These are phyloP conservation scores for Hyaloscypha hepaticicola DNA, from an alignment of 495 filamentous ascomycete genomes.

Conservation along the genomic window DNA sequence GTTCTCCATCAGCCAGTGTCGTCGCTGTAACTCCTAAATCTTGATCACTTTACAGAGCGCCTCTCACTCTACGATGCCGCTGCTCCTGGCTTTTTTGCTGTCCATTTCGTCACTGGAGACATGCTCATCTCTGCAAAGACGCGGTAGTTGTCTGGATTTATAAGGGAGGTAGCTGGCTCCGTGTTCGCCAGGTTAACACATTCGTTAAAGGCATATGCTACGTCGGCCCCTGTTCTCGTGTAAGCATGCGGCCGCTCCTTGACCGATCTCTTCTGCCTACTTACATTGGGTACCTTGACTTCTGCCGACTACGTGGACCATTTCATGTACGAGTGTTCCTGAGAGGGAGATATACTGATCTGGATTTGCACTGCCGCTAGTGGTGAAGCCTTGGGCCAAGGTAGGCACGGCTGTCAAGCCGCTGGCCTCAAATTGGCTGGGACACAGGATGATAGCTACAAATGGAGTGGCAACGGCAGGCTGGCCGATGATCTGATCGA, in stretches of 20 bases:
- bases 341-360: not conserved
- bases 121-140: not conserved
- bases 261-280: not conserved
- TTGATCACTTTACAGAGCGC: too few species aligned
- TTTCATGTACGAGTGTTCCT: not conserved
- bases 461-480: not conserved
- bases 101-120: not conserved
- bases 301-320: not conserved
- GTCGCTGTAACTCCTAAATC: too few species aligned
- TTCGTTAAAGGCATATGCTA: not conserved
- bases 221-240: not conserved
- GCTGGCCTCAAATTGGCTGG: not conserved
- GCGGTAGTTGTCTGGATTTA: not conserved
- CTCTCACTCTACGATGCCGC: too few species aligned
- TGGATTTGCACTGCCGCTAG: not conserved
- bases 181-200: not conserved
- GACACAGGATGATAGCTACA: not conserved
- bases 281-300: not conserved
- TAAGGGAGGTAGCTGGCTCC: not conserved
- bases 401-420: not conserved
- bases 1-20: too few species aligned
- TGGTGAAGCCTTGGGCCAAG: not conserved
- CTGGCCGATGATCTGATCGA: not conserved
- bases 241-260: not conserved
- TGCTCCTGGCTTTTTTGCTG: too few species aligned